Percentiles rank a stretch among this genome's conserved stretches.
phyloP scores from a whole-genome alignment of 495 filamentous ascomycete species.

The Aspergillus wentii region DNA sequence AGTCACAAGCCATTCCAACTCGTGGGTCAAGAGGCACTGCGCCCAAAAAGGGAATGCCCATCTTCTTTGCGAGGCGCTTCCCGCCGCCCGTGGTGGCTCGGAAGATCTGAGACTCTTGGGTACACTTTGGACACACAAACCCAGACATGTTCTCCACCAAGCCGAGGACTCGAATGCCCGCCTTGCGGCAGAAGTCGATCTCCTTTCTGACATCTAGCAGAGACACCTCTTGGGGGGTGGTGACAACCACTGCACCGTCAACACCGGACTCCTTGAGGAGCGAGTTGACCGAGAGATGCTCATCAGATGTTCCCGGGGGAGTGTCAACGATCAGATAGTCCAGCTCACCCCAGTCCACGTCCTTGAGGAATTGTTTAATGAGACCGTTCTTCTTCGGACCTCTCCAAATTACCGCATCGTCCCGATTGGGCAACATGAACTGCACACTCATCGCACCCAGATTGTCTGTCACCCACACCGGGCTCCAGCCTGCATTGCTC shows the following conservation, averaged over 20 bases:
- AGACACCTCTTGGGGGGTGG: slow-evolving; percentile 92
- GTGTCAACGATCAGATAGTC: slow-evolving; percentile 94
- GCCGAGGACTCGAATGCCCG: slow-evolving; percentile 80
- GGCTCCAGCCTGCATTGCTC: slow-evolving; percentile 77
- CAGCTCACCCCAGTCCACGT: slow-evolving; percentile 94
- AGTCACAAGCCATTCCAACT: slow-evolving; percentile 94
- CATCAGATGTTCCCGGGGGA: slow-evolving; percentile 89
- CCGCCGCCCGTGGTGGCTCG: slow-evolving; percentile 88
- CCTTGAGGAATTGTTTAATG: slow-evolving; percentile 95
- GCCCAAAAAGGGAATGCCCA: slow-evolving; percentile 81
- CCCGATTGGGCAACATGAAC: slow-evolving; percentile 90
- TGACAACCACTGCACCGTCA: slow-evolving; percentile 88
- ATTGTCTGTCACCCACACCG: slow-evolving; percentile 90
- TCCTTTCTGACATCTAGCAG: slow-evolving; percentile 92
- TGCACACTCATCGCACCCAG: slow-evolving; percentile 93
- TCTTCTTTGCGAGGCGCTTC: slow-evolving; percentile 70
- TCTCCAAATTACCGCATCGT: slow-evolving; percentile 94
- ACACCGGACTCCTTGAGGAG: slow-evolving; percentile 84
- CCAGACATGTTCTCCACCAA: slow-evolving; percentile 97
- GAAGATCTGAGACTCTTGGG: slow-evolving; percentile 78
- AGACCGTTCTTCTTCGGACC: slow-evolving; percentile 97
- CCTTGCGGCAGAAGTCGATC: slow-evolving; percentile 94
- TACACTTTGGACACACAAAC: slow-evolving; percentile 91
- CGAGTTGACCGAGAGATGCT: slow-evolving; percentile 88
- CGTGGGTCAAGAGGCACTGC: slow-evolving; percentile 90